A percentile compares a stretch with the other conserved stretches of the same genome.
Conservation (phyloP, 257 asterid genomes). For the Catharanthus roseus region DNA sequence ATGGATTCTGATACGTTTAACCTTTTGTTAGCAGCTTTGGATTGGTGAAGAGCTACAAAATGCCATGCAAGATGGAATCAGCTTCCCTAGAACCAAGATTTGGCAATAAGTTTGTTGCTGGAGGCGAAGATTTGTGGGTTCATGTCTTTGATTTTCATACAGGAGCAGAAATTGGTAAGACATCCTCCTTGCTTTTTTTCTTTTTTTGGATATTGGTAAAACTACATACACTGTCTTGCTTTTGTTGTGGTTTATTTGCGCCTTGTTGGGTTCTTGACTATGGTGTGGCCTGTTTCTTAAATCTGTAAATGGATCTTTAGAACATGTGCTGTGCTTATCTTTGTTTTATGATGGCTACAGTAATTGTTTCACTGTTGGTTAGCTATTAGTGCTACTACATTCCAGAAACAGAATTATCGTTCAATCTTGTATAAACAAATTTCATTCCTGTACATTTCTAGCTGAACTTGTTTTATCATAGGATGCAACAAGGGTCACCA, state of each 20-base stretch:
- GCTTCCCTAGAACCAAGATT: conserved; percentile 88
- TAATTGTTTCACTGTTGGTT: not conserved
- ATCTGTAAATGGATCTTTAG: not conserved
- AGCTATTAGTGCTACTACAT: not conserved
- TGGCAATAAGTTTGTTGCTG: conserved; percentile 85
- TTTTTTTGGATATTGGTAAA: not conserved
- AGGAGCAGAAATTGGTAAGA: conserved; percentile 75
- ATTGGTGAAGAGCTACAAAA: conserved; percentile 69
- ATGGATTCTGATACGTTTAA: not conserved
- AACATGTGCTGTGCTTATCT: not conserved
- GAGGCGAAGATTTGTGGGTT: conserved; percentile 99
- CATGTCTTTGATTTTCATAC: conserved; percentile 81
- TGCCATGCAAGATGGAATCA: conserved; percentile 89
- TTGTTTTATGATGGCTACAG: not conserved
- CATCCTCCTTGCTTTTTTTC: too few species aligned
- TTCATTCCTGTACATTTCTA: not conserved
- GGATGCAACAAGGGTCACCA: conserved; percentile 99
- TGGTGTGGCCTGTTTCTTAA: not conserved
- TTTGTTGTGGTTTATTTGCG: not conserved
- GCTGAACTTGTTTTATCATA: conserved; percentile 17
- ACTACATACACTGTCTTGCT: not conserved
- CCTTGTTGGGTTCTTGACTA: not conserved
- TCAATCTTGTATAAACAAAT: not conserved
- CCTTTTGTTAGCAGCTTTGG: conserved; percentile 56
- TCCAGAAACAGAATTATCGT: not conserved